phyloP scores from a whole-genome alignment of 208 protist genomes.

The Acanthamoeba triangularis region DNA sequence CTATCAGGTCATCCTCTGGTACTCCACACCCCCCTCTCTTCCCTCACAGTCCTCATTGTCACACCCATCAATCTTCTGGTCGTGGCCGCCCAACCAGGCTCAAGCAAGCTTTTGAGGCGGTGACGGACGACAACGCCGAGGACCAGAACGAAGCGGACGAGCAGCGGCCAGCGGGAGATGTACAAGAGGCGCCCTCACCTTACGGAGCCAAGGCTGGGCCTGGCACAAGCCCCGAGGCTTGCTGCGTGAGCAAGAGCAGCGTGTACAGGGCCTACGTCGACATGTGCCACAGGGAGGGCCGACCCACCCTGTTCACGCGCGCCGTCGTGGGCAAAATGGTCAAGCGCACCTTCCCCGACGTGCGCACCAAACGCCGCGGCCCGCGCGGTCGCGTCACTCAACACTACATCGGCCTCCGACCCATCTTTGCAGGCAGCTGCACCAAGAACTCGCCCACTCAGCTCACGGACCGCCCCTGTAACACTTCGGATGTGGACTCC shows the following conservation, averaged over 20 bases:
- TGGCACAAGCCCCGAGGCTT: too few species aligned
- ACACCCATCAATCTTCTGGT: not conserved
- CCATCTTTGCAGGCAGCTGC: not conserved
- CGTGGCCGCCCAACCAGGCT: not conserved
- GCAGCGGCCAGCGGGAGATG: not conserved
- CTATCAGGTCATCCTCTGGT: constrained; percentile 35
- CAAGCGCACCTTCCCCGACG: not conserved
- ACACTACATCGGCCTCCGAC: not conserved
- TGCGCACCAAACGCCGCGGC: not conserved
- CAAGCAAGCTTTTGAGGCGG: not conserved
- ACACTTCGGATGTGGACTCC: too few species aligned
- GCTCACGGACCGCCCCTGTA: too few species aligned
- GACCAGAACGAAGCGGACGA: not conserved
- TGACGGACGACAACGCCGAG: not conserved
- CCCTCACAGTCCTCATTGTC: too few species aligned
- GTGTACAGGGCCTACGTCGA: not conserved
- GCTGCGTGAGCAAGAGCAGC: not conserved
- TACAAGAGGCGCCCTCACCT: too few species aligned
- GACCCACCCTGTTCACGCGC: not conserved
- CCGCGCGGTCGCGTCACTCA: not conserved
- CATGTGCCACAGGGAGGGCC: not conserved
- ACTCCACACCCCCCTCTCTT: not conserved
- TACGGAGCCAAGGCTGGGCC: too few species aligned
- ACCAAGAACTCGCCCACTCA: too few species aligned
- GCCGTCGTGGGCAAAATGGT: constrained; percentile 58